Conservation (phyloP, 352 stramenopile genomes). For the Phytophthora constricta region DNA sequence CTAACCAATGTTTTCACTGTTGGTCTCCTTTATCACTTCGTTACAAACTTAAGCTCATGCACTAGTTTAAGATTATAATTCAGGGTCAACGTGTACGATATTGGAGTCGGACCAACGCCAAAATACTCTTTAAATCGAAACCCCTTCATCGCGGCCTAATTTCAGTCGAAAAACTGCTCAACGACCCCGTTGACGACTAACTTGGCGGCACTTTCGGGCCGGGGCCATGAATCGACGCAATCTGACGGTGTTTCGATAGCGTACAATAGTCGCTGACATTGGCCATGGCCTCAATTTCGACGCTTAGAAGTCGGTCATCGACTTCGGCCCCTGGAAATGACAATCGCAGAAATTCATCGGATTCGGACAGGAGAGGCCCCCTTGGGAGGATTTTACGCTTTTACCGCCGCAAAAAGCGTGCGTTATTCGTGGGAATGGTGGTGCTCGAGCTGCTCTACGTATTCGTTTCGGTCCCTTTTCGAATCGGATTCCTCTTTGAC, state of each 20-base stretch:
- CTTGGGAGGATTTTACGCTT: conserved; percentile 7
- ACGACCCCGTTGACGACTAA: too few species aligned
- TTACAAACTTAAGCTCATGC: too few species aligned
- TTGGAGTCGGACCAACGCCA: too few species aligned
- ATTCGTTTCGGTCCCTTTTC: conserved; percentile 62
- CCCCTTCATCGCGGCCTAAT: neutral
- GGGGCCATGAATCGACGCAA: conserved; percentile 15
- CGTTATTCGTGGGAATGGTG: conserved; percentile 36
- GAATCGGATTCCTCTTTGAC: conserved; percentile 76
- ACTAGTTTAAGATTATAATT: too few species aligned
- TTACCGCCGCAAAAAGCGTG: conserved; percentile 29
- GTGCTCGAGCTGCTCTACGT: conserved; percentile 55
- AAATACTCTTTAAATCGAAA: conserved; percentile 1
- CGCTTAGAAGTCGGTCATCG: conserved; percentile 1
- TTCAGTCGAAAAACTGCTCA: neutral
- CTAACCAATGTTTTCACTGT: too few species aligned
- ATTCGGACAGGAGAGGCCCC: neutral
- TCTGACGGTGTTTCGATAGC: conserved; percentile 3
- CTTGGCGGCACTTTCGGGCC: neutral
- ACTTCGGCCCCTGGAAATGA: conserved; percentile 3
- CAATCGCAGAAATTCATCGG: neutral
- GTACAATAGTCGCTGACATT: neutral
- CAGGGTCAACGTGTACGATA: too few species aligned
- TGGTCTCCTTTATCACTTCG: too few species aligned
- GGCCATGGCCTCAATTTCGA: conserved; percentile 17